Evolutionary conservation across 768 basidiomycete genomes (phyloP), one percentile per base, ranked within the genome.

Genomic region (Pleurotus citrinopileatus): DNA sequence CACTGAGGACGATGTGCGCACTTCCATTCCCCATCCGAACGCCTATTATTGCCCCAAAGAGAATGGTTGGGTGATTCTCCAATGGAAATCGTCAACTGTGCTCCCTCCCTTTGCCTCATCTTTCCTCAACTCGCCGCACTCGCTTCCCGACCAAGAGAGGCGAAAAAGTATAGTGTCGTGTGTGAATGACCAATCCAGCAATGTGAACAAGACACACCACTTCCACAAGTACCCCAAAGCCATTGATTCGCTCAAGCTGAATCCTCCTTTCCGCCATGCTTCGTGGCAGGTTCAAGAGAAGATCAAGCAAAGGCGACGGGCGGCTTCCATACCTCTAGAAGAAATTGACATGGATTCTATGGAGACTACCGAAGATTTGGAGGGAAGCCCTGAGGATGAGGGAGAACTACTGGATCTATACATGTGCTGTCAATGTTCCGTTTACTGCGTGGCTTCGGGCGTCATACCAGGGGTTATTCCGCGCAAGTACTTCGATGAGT

Each of bases 21-120:
- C 77, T 13, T 78, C 89, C 26, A 75, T 89, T 26, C 91, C 91
- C 10, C 90, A 94, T 64, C 85, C 91, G 3, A 82, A 89, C 59
- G 89, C 88, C 12, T 89, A 89, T 65, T 94, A 88, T 63, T 93
- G 90, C 63, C 80, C 83, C 20, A 84, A 82, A 64, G 87, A 92
- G 54, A 89, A 92, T 59, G 86, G 86, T 4, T 94, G 91, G 91
- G 80, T 91, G 28, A 77, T 93, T 34, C 72, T 92, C 13, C 74
- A 73, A 34, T 89, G 87, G 85, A 83, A 82, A 57, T 78, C 79
- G 12, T 84, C 87, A 10, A 72, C 76, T 17, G 74, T 84, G 32
- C 63, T 79, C 7, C 88, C 87, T 2, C 82, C 84, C 4, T 73
- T 90, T 19, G 77, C 83, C 15, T 69, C 67, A 38, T 81, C 82